Percentiles rank a stretch among this genome's conserved stretches.
phyloP scores from a whole-genome alignment of 768 basidiomycete species.

The Kondoa malvinella region DNA sequence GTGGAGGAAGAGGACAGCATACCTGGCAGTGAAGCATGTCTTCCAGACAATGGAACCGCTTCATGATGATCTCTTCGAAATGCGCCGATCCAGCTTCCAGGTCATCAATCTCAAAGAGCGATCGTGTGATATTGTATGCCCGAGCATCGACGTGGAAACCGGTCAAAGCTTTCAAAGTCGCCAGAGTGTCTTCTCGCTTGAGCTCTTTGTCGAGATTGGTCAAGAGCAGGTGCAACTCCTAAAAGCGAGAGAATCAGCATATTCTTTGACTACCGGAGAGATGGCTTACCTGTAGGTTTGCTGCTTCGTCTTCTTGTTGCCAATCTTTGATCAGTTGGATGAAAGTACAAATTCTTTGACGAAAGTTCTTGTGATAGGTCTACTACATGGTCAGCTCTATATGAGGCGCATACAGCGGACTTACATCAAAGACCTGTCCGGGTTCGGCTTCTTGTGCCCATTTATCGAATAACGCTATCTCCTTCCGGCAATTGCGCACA shows the following conservation, averaged over 20 bases:
- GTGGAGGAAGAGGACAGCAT: too few relatives aligned
- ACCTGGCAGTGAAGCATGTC: too few relatives aligned
- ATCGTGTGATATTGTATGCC: not conserved
- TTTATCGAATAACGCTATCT: not conserved
- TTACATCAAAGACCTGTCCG: not conserved
- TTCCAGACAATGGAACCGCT: not conserved
- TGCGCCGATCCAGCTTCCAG: not conserved
- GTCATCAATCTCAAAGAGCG: not conserved
- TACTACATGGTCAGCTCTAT: not conserved
- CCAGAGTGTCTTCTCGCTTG: not conserved
- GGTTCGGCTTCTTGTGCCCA: not conserved
- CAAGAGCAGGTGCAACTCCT: not conserved
- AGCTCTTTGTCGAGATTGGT: not conserved
- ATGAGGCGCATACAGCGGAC: not conserved
- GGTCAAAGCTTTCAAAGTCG: not conserved
- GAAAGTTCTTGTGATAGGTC: not conserved
- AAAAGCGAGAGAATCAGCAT: too few relatives aligned
- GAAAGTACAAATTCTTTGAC: not conserved
- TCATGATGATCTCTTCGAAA: not conserved
- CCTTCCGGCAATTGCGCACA: not conserved
- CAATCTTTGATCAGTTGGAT: too few relatives aligned
- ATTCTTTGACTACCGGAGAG: too few relatives aligned
- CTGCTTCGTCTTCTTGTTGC: too few relatives aligned
- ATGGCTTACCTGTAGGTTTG: too few relatives aligned
- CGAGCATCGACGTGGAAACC: not conserved